phyloP scores from a whole-genome alignment of 225 moss, liverwort and hornwort genomes.

The Bryoerythrophyllum caledonicum region DNA sequence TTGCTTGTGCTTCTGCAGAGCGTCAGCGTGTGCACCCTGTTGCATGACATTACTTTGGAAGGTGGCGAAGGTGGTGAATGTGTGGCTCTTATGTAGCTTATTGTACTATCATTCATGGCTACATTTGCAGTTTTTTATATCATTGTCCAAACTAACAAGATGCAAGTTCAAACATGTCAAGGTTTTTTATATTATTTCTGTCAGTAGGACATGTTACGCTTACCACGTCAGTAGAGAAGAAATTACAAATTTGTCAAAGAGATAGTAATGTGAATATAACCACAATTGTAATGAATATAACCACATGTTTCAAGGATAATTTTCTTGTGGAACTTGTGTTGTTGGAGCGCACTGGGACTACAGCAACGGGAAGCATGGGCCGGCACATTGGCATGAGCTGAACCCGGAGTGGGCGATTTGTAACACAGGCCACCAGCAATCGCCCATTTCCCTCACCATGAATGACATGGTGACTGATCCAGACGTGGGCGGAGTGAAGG shows the following conservation, averaged over 20 bases:
- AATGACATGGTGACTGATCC: conserved; percentile 3
- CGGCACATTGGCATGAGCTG: conserved; percentile 27
- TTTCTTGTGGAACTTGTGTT: not conserved
- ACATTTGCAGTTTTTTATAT: no score
- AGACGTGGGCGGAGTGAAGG: not conserved
- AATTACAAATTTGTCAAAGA: no score
- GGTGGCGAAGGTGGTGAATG: not conserved
- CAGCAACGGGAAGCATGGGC: conserved; percentile 26
- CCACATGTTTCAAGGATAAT: no score
- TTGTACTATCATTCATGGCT: no score
- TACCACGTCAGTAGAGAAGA: no score
- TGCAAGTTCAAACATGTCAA: no score
- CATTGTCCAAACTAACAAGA: no score
- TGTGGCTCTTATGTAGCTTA: no score
- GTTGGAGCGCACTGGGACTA: conserved; percentile 29
- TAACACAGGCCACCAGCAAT: conserved; percentile 23
- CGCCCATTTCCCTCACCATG: conserved; percentile 23
- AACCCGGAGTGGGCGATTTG: conserved; percentile 27
- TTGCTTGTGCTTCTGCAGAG: not conserved
- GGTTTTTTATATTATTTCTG: no score
- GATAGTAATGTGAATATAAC: no score
- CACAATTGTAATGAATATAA: no score
- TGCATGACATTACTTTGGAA: not conserved
- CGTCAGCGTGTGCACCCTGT: not conserved
- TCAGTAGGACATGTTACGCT: no score